These are phyloP conservation scores for Rhododendron simsii DNA, from an alignment of 148 eudicot genomes.

Conservation along the genomic window DNA sequence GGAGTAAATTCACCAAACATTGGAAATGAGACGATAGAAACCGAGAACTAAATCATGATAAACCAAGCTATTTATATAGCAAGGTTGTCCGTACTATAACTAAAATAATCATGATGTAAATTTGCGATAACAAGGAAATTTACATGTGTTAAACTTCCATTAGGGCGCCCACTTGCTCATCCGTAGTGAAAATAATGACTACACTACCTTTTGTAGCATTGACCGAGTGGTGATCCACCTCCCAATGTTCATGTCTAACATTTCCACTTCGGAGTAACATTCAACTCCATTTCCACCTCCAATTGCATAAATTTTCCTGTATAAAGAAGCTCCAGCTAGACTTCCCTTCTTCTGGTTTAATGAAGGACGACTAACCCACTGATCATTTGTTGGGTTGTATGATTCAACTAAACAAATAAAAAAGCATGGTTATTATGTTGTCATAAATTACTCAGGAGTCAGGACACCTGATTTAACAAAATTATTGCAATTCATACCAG, in stretches of 20 bases:
- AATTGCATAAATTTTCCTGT: constrained; percentile 47
- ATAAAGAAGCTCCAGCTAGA: constrained; percentile 43
- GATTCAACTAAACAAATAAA: constrained; percentile 54
- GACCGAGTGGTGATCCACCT: constrained; percentile 54
- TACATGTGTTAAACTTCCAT: background rate
- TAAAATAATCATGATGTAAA: too few relatives aligned
- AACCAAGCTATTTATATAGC: background rate
- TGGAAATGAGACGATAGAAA: background rate
- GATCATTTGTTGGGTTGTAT: constrained; percentile 38
- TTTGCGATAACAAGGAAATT: background rate
- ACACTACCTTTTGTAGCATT: constrained; percentile 60
- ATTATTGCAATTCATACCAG: constrained; percentile 35
- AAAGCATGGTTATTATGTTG: background rate
- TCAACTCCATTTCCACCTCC: constrained; percentile 67
- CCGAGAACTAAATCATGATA: background rate
- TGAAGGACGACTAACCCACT: constrained; percentile 54
- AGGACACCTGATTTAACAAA: background rate
- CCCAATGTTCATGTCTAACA: constrained; percentile 50
- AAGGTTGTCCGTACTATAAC: background rate
- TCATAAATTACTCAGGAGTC: background rate
- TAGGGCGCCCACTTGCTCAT: background rate
- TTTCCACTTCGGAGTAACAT: constrained; percentile 60
- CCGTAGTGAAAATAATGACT: background rate
- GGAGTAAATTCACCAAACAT: background rate
- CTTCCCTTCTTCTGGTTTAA: constrained; percentile 53